Evolutionary conservation across 2,329 filamentous ascomycete species (phyloP).

Genomic region (Clarireedia homoeocarpa): DNA sequence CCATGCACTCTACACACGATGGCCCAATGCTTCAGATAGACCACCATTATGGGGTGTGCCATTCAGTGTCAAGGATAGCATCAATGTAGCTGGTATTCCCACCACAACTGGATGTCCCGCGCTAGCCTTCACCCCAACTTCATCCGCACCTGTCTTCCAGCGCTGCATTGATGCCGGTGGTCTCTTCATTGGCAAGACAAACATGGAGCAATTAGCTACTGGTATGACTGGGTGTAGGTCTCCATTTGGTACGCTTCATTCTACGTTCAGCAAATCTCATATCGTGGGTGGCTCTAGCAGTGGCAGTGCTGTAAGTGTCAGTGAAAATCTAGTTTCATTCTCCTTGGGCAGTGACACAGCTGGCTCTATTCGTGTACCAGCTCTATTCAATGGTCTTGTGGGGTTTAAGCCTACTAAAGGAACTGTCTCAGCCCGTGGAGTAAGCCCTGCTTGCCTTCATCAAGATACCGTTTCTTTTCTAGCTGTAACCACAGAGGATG

Average conservation of each 20-base stretch:
- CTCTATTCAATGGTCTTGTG: conserved; percentile 41
- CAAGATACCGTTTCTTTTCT: conserved; percentile 47
- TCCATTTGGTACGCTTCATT: conserved; percentile 42
- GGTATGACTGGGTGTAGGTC: conserved; percentile 48
- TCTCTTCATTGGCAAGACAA: conserved; percentile 49
- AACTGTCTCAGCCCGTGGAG: conserved; percentile 38
- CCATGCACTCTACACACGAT: conserved; percentile 34
- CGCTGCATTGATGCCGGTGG: conserved; percentile 43
- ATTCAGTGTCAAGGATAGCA: conserved; percentile 43
- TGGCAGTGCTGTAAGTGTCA: conserved; percentile 44
- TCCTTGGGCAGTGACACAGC: conserved; percentile 46
- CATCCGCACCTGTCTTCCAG: conserved; percentile 39
- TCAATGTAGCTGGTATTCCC: conserved; percentile 38
- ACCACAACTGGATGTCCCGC: conserved; percentile 40
- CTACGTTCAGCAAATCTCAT: conserved; percentile 39
- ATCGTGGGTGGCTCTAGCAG: conserved; percentile 48
- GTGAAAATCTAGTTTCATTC: conserved; percentile 42
- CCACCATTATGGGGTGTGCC: conserved; percentile 43
- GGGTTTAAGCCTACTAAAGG: conserved; percentile 43
- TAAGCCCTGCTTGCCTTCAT: conserved; percentile 44
- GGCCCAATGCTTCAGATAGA: conserved; percentile 32
- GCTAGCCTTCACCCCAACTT: conserved; percentile 38
- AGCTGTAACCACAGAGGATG: conserved; percentile 37
- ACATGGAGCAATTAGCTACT: conserved; percentile 48
- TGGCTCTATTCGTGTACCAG: conserved; percentile 43